Evolutionary conservation across 345 rosid species (phyloP), one percentile per base, ranked within the genome.

Genomic region (Gossypium rotundifolium): DNA sequence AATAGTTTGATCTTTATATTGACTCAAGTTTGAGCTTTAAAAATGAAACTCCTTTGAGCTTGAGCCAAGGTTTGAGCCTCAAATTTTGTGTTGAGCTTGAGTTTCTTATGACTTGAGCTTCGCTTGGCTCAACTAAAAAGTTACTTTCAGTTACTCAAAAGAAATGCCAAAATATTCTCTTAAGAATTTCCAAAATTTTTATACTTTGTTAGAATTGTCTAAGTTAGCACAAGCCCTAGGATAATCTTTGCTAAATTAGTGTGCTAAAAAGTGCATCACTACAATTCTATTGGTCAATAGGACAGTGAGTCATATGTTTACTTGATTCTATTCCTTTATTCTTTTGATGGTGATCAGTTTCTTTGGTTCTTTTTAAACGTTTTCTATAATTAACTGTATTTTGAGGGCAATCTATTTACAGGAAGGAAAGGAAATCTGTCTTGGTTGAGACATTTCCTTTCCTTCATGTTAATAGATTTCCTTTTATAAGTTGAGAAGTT

Each of bases 381-480:
- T 33, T 5, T 55, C 29, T 71, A 7, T 42, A 3, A 27, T 22
- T 51, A 12, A 8, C 49, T 25, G 49, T 65, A 45, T 14, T 45
- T 65, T 65, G 70, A 20, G 40, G 40, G 40, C 5, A 33, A 33
- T 33, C 7, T 33, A 33, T 33, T 33, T 33, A 33, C 40, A 5
- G 7, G 40, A 33, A 33, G 40, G 40, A 33, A 33, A 33, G 40
- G 38, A 55, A 25, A 16, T 40, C 20, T 64, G 42, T 69, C 69
- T 57, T 38, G 53, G 18, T 65, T 65, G 76, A 76, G 33, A 11
- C 4, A 38, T 76, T 20, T 61, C 22, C 11, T 58, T 49, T 62
- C 72, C 57, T 67, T 49, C 14, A 9, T 25, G 42, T 14, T 49
- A 49, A 49, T 49, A 54, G 58, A 68, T 33, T 70, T 33, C 72